A percentile compares a stretch with the other conserved stretches of the same genome.
These are phyloP conservation scores for Didymella pomorum DNA, from an alignment of 2,329 filamentous ascomycete species.

Conservation along the genomic window DNA sequence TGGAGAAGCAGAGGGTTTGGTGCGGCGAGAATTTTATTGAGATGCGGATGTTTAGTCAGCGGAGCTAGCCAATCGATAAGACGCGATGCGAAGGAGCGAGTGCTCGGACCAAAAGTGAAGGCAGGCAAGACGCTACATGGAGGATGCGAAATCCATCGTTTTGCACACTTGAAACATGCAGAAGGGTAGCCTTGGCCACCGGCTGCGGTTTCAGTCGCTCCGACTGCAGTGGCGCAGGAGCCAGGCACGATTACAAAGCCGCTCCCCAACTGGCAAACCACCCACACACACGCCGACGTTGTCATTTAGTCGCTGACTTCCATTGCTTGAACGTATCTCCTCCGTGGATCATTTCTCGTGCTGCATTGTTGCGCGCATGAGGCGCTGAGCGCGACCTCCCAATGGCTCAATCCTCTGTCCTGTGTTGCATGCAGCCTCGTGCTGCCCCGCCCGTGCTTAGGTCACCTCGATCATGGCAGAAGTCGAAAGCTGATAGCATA, in stretches of 20 bases:
- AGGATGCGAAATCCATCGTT: neutral
- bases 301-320: neutral
- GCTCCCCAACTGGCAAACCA: too few species aligned
- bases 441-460: slow-evolving; percentile 12
- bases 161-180: neutral
- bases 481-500: slow-evolving; percentile 18
- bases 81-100: neutral
- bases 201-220: neutral
- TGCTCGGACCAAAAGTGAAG: slow-evolving; percentile 11
- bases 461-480: slow-evolving; percentile 7
- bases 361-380: neutral
- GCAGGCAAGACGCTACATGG: neutral
- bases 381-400: neutral
- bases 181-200: neutral
- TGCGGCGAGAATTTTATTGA: slow-evolving; percentile 34
- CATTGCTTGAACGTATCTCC: neutral
- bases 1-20: slow-evolving; percentile 26
- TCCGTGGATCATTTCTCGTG: neutral
- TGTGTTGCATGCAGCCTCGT: slow-evolving; percentile 14
- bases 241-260: slow-evolving; percentile 3
- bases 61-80: slow-evolving; percentile 10
- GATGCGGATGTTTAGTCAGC: slow-evolving; percentile 8
- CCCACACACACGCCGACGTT: neutral
- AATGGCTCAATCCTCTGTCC: slow-evolving; percentile 12
- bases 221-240: neutral